Percentiles rank a stretch among this genome's conserved stretches.
phyloP scores from a whole-genome alignment of 2,329 filamentous ascomycete genomes.

The Emergomyces orientalis region DNA sequence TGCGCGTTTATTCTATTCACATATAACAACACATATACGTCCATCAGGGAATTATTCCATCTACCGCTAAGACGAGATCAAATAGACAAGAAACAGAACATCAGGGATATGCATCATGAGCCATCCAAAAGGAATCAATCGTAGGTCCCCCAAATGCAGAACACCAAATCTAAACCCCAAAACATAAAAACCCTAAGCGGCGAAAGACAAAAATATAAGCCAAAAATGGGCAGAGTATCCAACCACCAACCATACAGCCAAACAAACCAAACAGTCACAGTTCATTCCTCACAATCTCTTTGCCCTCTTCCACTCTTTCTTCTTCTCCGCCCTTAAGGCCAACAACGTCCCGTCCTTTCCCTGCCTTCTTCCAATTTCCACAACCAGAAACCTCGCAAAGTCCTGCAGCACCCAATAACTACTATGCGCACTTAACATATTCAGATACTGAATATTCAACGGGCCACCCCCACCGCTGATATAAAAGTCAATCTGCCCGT shows the following conservation, averaged over 20 bases:
- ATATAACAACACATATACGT: not conserved
- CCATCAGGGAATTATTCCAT: not conserved
- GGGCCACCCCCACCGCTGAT: conserved; percentile 75
- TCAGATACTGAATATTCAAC: conserved; percentile 89
- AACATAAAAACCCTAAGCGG: not conserved
- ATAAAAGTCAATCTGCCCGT: conserved; percentile 90
- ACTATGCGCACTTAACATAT: conserved; percentile 91
- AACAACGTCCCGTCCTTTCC: conserved; percentile 53
- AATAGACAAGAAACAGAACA: not conserved
- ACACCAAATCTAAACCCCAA: not conserved
- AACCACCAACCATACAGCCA: not conserved
- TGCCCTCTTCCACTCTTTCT: conserved; percentile 41
- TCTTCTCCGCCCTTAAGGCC: conserved; percentile 47
- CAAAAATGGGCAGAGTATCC: not conserved
- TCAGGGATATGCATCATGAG: not conserved
- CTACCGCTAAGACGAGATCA: not conserved
- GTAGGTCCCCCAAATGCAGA: not conserved
- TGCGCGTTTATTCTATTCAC: not conserved
- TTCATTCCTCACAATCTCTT: not conserved
- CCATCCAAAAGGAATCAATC: not conserved
- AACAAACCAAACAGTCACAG: not conserved
- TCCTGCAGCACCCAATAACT: conserved; percentile 86
- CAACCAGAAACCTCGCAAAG: conserved; percentile 80
- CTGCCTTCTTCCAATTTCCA: conserved; percentile 69
- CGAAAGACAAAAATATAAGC: not conserved